Evolutionary conservation across 352 stramenopile species (phyloP).

Genomic region (Nothophytophthora sp.): DNA sequence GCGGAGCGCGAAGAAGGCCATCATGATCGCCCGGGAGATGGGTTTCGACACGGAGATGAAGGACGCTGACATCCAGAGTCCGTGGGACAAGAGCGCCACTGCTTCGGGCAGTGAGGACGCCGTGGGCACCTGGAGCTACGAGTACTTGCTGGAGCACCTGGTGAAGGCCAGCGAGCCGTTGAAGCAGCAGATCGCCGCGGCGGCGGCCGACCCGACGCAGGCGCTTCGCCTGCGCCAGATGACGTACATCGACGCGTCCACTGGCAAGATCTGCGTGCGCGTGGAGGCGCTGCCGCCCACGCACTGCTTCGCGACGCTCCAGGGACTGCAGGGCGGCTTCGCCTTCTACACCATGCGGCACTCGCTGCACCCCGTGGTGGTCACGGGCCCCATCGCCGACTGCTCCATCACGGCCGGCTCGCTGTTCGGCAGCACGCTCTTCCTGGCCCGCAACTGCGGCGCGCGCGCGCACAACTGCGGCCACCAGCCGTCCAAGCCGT

Average conservation of each 20-base stretch:
- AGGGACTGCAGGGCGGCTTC: slow-evolving; percentile 71
- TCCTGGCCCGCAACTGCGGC: slow-evolving; percentile 71
- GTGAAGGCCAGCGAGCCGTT: slow-evolving; percentile 39
- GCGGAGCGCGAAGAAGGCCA: slow-evolving; percentile 88
- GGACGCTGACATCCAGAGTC: slow-evolving; percentile 61
- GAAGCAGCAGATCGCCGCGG: slow-evolving; percentile 37
- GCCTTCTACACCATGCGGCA: slow-evolving; percentile 82
- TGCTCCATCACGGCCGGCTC: slow-evolving; percentile 73
- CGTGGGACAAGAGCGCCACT: slow-evolving; percentile 38
- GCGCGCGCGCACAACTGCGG: slow-evolving; percentile 40
- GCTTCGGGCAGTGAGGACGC: slow-evolving; percentile 34
- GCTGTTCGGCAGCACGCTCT: slow-evolving; percentile 78
- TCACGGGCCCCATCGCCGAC: slow-evolving; percentile 81
- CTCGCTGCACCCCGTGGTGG: slow-evolving; percentile 70
- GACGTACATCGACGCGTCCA: slow-evolving; percentile 48
- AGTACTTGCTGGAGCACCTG: slow-evolving; percentile 59
- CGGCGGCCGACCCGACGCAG: slow-evolving; percentile 20
- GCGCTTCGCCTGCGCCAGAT: slow-evolving; percentile 52
- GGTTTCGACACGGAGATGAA: slow-evolving; percentile 81
- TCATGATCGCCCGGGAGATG: slow-evolving; percentile 94
- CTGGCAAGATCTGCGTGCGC: slow-evolving; percentile 48
- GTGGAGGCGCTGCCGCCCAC: slow-evolving; percentile 40
- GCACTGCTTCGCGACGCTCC: slow-evolving; percentile 66
- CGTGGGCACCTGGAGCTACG: slow-evolving; percentile 44
- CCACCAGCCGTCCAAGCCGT: slow-evolving; percentile 20